Evolutionary conservation across 805 yeast species (phyloP).

Genomic region (Ogataea ganodermae): DNA sequence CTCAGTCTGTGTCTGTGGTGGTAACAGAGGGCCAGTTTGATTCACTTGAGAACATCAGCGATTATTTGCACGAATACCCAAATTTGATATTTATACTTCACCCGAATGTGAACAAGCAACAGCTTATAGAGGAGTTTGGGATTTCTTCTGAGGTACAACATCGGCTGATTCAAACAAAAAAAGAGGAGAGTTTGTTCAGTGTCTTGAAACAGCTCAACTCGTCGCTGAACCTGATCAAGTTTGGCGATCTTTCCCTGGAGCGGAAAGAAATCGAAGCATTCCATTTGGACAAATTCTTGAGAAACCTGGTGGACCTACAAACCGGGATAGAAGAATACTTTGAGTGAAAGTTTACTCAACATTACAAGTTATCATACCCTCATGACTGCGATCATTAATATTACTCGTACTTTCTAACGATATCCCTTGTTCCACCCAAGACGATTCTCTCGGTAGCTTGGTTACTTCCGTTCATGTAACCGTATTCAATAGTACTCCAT

Average conservation of each 20-base stretch:
- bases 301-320: conserved; percentile 24
- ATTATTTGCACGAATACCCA: conserved; percentile 20
- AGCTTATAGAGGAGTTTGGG: conserved; percentile 19
- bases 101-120: conserved; percentile 24
- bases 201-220: conserved; percentile 51
- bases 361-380: not conserved
- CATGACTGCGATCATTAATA: not conserved
- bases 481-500: conserved; percentile 64
- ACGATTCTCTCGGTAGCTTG: conserved; percentile 55
- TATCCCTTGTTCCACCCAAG: conserved; percentile 53
- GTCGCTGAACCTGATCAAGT: conserved; percentile 26
- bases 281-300: conserved; percentile 31
- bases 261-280: conserved; percentile 19
- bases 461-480: conserved; percentile 59
- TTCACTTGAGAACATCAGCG: conserved; percentile 9
- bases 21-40: conserved; percentile 16
- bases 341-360: not conserved
- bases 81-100: conserved; percentile 32
- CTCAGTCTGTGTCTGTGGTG: conserved; percentile 23
- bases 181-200: conserved; percentile 52
- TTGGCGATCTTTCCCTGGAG: conserved; percentile 21
- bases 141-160: conserved; percentile 26
- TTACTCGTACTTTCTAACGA: conserved; percentile 30
- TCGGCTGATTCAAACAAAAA: conserved; percentile 48
- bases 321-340: conserved; percentile 8